Conservation (phyloP, 164 flowering plant species). For the Houttuynia cordata region DNA sequence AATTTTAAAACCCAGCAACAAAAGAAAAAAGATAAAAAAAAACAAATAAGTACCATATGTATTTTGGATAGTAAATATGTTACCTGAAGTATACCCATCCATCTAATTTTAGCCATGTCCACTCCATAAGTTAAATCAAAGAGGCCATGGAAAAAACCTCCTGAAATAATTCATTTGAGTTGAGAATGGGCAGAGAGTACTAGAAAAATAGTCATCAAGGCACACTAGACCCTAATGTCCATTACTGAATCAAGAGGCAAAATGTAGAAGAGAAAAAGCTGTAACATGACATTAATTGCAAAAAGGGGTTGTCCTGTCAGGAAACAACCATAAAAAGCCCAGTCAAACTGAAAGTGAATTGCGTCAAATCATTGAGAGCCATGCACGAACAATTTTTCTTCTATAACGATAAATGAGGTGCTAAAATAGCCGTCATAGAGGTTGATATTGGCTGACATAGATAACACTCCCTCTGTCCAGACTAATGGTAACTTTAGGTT, state of each 20-base stretch:
- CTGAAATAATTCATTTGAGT: conserved; percentile 14
- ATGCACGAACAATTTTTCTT: no score
- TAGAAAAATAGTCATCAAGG: neutral
- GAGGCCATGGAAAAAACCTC: conserved; percentile 64
- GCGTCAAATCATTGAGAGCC: neutral
- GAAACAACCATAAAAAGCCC: no score
- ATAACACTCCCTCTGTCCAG: no score
- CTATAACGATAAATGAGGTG: no score
- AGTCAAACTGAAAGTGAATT: neutral
- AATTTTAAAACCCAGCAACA: no score
- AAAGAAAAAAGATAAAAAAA: no score
- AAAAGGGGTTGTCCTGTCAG: neutral
- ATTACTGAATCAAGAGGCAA: neutral
- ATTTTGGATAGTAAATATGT: neutral
- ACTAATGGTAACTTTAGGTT: no score
- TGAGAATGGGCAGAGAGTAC: neutral
- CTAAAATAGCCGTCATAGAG: no score
- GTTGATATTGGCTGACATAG: neutral
- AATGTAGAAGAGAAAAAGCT: neutral
- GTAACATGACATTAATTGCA: neutral
- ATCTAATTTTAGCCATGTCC: conserved; percentile 44
- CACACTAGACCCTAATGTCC: no score
- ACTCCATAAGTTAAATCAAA: conserved; percentile 55
- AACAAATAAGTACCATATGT: no score
- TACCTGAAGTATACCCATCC: conserved; percentile 72